Percentiles rank a stretch among this genome's conserved stretches.
Conservation (phyloP, 805 yeast species). For the Clavispora asparagi region DNA sequence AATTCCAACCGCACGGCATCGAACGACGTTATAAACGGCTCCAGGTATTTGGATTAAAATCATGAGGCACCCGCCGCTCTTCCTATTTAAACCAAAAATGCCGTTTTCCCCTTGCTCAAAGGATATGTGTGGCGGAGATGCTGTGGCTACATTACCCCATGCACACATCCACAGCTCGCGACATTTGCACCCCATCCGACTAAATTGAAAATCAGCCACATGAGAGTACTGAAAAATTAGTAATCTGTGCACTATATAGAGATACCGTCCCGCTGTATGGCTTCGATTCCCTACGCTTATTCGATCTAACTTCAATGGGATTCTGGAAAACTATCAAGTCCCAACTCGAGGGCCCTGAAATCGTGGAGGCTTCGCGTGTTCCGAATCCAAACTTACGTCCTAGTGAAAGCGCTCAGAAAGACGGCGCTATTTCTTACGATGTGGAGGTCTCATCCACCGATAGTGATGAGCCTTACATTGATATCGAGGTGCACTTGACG, state of each 20-base stretch:
- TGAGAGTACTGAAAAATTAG: background rate
- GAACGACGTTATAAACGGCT: too few relatives aligned
- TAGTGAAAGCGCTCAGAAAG: background rate
- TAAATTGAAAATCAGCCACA: slow-evolving; percentile 5
- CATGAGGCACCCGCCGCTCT: too few relatives aligned
- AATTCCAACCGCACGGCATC: too few relatives aligned
- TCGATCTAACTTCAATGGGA: background rate
- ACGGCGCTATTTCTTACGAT: background rate
- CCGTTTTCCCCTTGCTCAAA: too few relatives aligned
- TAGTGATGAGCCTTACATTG: slow-evolving; percentile 4
- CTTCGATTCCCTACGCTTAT: too few relatives aligned
- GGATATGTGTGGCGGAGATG: background rate
- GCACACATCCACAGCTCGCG: background rate
- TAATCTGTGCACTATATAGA: background rate
- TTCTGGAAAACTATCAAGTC: background rate
- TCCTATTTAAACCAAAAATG: too few relatives aligned
- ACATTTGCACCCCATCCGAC: background rate
- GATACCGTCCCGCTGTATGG: background rate
- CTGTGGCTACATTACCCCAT: background rate
- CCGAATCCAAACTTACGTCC: background rate
- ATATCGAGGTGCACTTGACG: slow-evolving; percentile 5
- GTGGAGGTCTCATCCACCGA: background rate
- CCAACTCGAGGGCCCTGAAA: slow-evolving; percentile 7
- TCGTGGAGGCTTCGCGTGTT: slow-evolving; percentile 1
- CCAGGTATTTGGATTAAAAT: too few relatives aligned